A percentile compares a stretch with the other conserved stretches of the same genome.
These are phyloP conservation scores for Xylaria grammica DNA, from an alignment of 495 filamentous ascomycete species.

Conservation along the genomic window DNA sequence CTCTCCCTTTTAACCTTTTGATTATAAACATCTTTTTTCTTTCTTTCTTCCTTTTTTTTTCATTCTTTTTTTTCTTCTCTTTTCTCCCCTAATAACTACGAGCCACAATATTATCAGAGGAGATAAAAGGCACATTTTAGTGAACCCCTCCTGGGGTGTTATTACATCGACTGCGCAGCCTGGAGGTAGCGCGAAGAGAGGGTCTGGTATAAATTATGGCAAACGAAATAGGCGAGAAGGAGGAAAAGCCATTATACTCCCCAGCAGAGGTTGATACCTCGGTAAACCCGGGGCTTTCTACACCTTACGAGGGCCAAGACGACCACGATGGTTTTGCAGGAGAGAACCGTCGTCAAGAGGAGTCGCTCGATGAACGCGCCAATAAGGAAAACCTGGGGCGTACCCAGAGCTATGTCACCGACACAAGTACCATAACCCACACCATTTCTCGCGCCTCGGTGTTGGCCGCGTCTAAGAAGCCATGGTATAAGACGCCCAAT, in stretches of 20 bases:
- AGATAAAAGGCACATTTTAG: background rate
- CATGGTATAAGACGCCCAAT: conserved; percentile 66
- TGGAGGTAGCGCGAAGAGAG: background rate
- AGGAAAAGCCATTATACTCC: conserved; percentile 31
- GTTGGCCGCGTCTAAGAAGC: conserved; percentile 45
- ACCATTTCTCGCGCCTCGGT: conserved; percentile 33
- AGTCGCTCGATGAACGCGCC: conserved; percentile 30
- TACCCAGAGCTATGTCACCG: conserved; percentile 51
- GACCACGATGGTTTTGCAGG: conserved; percentile 28
- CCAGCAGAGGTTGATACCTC: conserved; percentile 22
- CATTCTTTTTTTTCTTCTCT: background rate
- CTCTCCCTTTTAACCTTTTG: background rate
- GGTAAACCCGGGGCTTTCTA: conserved; percentile 1
- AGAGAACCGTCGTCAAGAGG: conserved; percentile 34
- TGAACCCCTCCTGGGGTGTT: background rate
- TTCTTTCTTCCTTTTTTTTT: background rate
- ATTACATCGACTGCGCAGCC: background rate
- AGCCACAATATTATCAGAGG: background rate
- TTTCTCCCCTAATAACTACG: too few relatives aligned
- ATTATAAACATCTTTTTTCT: too few relatives aligned
- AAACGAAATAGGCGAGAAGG: conserved; percentile 33
- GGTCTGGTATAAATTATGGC: conserved; percentile 32
- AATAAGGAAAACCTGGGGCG: conserved; percentile 44
- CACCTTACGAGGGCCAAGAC: background rate
- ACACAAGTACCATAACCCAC: conserved; percentile 45